Conservation (phyloP, 2,329 filamentous ascomycete species). For the Alternaria solani region DNA sequence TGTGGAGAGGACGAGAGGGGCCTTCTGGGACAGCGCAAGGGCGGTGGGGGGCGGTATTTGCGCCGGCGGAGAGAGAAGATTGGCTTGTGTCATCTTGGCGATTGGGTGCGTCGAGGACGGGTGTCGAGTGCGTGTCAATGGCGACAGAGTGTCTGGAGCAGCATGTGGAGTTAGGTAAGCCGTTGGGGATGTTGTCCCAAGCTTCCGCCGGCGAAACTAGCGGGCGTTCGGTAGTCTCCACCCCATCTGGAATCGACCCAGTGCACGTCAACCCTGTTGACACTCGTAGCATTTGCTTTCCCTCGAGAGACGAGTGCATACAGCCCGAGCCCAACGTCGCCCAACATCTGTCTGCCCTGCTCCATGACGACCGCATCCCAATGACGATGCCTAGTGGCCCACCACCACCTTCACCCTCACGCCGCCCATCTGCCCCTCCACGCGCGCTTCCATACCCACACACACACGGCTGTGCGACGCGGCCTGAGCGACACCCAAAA, state of each 20-base stretch:
- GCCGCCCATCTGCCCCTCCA: constrained; percentile 41
- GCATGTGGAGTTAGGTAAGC: constrained; percentile 17
- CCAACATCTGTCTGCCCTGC: not conserved
- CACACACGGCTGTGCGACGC: constrained; percentile 28
- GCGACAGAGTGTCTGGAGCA: constrained; percentile 12
- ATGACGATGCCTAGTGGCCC: constrained; percentile 47
- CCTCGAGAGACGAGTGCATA: not conserved
- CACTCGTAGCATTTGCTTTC: not conserved
- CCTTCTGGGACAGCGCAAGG: constrained; percentile 59
- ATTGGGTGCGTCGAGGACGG: constrained; percentile 1
- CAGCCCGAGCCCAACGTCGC: constrained; percentile 3
- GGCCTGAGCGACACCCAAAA: constrained; percentile 30
- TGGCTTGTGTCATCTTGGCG: constrained; percentile 40
- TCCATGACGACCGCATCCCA: constrained; percentile 30
- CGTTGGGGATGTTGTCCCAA: constrained; percentile 14
- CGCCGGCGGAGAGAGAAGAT: constrained; percentile 53
- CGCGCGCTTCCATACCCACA: constrained; percentile 23
- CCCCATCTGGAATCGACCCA: constrained; percentile 1
- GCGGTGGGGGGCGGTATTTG: constrained; percentile 50
- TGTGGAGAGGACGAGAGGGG: constrained; percentile 49
- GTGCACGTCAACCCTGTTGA: constrained; percentile 22
- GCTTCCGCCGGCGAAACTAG: constrained; percentile 31
- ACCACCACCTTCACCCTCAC: constrained; percentile 23
- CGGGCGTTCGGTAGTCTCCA: constrained; percentile 10
- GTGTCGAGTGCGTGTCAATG: constrained; percentile 9